phyloP scores from a whole-genome alignment of 2,329 filamentous ascomycete species.

The Cercospora citrullina region DNA sequence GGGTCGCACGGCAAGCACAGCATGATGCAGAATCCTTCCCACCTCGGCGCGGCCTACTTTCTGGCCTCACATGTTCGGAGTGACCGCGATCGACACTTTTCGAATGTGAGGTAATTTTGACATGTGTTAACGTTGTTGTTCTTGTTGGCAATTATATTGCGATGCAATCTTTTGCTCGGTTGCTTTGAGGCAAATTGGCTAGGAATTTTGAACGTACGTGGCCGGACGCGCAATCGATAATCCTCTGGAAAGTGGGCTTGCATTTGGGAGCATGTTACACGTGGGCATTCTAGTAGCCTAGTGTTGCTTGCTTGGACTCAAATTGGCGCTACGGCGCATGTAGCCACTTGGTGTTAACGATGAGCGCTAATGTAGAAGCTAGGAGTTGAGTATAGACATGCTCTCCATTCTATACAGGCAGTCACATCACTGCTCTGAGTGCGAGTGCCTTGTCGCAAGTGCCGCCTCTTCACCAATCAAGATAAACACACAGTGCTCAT shows the following conservation, averaged over 20 bases:
- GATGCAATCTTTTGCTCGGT: neutral
- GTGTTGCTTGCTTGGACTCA: neutral
- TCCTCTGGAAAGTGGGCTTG: neutral
- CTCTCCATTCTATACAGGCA: neutral
- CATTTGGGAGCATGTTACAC: neutral
- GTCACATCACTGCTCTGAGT: no score
- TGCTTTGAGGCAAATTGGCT: neutral
- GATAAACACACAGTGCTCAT: neutral
- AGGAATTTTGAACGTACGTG: neutral
- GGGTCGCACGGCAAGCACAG: neutral
- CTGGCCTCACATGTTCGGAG: slow-evolving; percentile 8
- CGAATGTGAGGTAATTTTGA: neutral
- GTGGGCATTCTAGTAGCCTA: neutral
- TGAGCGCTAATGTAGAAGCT: neutral
- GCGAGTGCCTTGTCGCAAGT: neutral
- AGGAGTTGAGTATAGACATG: neutral
- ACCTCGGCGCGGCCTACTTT: slow-evolving; percentile 5
- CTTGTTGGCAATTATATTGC: neutral
- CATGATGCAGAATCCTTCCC: neutral
- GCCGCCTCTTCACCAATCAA: neutral
- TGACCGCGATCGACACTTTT: neutral
- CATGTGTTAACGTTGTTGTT: neutral
- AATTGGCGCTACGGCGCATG: neutral
- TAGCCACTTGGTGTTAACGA: neutral
- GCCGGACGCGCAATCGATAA: neutral